Conservation (phyloP, 345 rosid species). For the Mangifera indica region DNA sequence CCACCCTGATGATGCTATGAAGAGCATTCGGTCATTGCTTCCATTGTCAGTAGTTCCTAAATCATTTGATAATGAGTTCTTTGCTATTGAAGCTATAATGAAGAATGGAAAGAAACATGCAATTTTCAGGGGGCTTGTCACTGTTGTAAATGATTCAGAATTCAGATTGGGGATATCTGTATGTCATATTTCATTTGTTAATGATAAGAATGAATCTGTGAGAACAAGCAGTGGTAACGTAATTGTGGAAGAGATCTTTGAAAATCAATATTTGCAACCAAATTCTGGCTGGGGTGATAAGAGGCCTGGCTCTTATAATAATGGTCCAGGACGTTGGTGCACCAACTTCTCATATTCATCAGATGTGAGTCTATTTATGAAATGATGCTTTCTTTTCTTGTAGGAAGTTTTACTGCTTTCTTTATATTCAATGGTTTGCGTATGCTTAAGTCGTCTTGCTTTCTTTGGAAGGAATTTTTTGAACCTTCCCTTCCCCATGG, state of each 20-base stretch:
- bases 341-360: constrained; percentile 57
- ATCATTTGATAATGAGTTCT: constrained; percentile 50
- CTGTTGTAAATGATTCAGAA: constrained; percentile 83
- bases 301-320: constrained; percentile 36
- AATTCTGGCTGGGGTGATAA: constrained; percentile 51
- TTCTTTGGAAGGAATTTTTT: constrained; percentile 47
- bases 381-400: not conserved
- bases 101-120: constrained; percentile 94
- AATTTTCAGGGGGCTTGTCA: constrained; percentile 82
- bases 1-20: constrained; percentile 63
- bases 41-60: constrained; percentile 82
- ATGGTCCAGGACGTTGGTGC: constrained; percentile 56
- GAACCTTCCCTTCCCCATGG: constrained; percentile 57
- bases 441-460: constrained; percentile 11
- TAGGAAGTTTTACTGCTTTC: not conserved
- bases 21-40: constrained; percentile 81
- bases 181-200: constrained; percentile 38
- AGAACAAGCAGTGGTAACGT: constrained; percentile 43
- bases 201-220: constrained; percentile 31
- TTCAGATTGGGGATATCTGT: constrained; percentile 67
- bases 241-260: constrained; percentile 54
- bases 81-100: constrained; percentile 85
- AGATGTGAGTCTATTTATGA: constrained; percentile 34
- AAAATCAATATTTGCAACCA: constrained; percentile 52
- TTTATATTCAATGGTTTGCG: not conserved